Conservation (phyloP, 371 early-diverging fungal genomes). For the Haplosporangium sp. region DNA sequence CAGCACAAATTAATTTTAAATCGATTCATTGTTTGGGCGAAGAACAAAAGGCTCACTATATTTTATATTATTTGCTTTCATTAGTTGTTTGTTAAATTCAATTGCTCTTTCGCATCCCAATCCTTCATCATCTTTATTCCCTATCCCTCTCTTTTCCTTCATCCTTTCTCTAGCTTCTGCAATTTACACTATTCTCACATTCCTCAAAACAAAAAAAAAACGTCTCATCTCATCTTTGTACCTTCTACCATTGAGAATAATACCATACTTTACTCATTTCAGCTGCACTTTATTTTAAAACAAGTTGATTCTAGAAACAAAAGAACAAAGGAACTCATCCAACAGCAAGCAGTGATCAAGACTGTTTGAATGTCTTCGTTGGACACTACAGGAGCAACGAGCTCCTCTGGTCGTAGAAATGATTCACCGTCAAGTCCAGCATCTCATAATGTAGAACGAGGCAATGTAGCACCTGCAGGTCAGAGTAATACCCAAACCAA, state of each 20-base stretch:
- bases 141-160: neutral
- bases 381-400: conserved; percentile 9
- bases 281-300: too few relatives aligned
- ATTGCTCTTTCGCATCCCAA: neutral
- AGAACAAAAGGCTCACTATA: neutral
- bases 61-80: neutral
- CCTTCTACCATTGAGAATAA: neutral
- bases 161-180: neutral
- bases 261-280: too few relatives aligned
- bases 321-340: neutral
- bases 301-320: neutral
- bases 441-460: neutral
- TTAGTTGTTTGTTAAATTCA: neutral
- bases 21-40: neutral
- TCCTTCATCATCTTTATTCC: conserved; percentile 1
- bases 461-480: neutral
- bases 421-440: conserved; percentile 6
- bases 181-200: too few relatives aligned
- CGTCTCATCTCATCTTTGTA: conserved; percentile 14
- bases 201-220: too few relatives aligned
- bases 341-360: neutral
- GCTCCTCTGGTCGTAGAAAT: conserved; percentile 3
- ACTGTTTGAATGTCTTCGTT: conserved; percentile 11
- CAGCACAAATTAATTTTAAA: too few relatives aligned
- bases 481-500: neutral